Evolutionary conservation across 2,329 filamentous ascomycete genomes (phyloP), one percentile per base, ranked within the genome.

Genomic region (Paecilomyces dactylethromorphus): DNA sequence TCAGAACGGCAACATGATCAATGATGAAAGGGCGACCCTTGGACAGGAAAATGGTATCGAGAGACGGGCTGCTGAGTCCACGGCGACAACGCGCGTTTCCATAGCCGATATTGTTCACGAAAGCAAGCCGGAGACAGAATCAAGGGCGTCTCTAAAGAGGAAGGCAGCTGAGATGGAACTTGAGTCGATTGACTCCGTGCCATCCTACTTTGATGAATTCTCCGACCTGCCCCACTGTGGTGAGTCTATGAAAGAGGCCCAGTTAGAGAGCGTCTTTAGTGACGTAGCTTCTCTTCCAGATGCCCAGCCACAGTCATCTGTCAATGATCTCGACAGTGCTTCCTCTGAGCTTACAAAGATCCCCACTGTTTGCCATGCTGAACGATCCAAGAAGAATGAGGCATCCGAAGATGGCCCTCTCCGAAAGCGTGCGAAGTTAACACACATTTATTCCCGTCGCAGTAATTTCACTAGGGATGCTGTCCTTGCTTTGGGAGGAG

Each of bases 401-500:
- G 56, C 13, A 18, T 54, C 53, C n/a, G 33, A 56, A 22, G 13
- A 18, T 22, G 21, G 45, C 15, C 26, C 7, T 54, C 52, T 3
- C 32, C 54, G 21, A 52, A n/a, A 57, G 56, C 53, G 21, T 61
- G 26, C 59, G 24, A 22, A 58, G 39, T 11, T 39, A 15, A 50
- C 39, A 18, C 39, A 31, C 22, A 39, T 32, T 29, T 45, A 56
- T 12, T 56, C 64, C 1, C 61, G 63, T 24, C 56, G 57, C 10
- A 53, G 56, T 3, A 68, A 55, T 24, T 56, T 78, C 24, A 64
- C 67, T 53, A 73, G 69, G 57, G 74, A 78, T 64, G 74, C 73
- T 31, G 69, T 72, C 21, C 74, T 72, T 29, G 75, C 77, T 26
- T 58, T 75, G 2, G 61, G 74, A 4, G 76, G 77, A 24, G 75